Evolutionary conservation across 768 basidiomycete species (phyloP).

Genomic region (Leucosporidium creatinivorum): DNA sequence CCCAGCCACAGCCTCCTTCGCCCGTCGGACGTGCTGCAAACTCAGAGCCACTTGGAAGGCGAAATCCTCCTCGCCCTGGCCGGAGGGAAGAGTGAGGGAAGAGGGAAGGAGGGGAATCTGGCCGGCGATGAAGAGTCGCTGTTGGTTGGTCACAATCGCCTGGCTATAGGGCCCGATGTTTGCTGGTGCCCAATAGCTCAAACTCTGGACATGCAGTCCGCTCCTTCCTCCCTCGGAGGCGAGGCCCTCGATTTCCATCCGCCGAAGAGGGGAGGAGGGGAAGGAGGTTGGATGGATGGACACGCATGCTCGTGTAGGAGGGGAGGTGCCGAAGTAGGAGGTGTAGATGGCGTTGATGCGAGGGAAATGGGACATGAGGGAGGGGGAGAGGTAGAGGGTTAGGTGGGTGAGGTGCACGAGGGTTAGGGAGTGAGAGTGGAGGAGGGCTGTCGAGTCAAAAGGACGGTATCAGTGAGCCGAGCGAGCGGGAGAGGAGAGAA

Average conservation of each 20-base stretch:
- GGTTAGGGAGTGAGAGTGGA: constrained; percentile 49
- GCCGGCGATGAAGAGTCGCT: constrained; percentile 80
- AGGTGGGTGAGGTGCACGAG: constrained; percentile 64
- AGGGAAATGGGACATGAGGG: constrained; percentile 68
- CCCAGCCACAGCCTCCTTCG: constrained; percentile 56
- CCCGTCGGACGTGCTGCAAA: constrained; percentile 69
- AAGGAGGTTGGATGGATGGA: constrained; percentile 58
- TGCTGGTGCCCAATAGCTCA: constrained; percentile 98
- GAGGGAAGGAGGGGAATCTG: constrained; percentile 87
- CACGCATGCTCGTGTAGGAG: constrained; percentile 91
- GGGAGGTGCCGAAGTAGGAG: constrained; percentile 78
- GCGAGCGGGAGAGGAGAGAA: background rate
- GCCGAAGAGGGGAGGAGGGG: constrained; percentile 42
- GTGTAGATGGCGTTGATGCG: constrained; percentile 70
- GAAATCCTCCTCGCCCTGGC: constrained; percentile 43
- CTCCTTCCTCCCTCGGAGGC: constrained; percentile 48
- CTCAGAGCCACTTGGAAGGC: constrained; percentile 63
- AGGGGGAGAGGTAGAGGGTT: constrained; percentile 59
- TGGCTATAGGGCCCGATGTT: constrained; percentile 99
- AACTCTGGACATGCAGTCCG: constrained; percentile 78
- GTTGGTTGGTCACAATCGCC: constrained; percentile 51
- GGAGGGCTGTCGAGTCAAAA: constrained; percentile 47
- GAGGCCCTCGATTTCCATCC: constrained; percentile 69
- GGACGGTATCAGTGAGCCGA: no score
- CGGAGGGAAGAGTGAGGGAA: constrained; percentile 57